Percentiles rank a stretch among this genome's conserved stretches.
These are phyloP conservation scores for Pezicula neosporulosa DNA, from an alignment of 2,329 filamentous ascomycete species.

Conservation along the genomic window DNA sequence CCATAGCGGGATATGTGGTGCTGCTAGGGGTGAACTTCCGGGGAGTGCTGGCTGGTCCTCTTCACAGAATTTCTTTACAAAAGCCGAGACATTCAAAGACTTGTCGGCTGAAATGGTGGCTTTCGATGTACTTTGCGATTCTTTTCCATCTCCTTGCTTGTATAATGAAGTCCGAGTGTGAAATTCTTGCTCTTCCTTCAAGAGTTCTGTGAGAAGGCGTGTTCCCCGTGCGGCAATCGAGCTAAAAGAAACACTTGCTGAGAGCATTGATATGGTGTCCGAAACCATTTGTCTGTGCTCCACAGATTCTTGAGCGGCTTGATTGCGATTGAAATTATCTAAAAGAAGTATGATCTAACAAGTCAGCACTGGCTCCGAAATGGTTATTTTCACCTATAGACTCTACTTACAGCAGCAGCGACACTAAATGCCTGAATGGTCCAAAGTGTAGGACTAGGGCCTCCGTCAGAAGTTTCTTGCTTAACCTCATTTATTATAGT, in stretches of 20 bases:
- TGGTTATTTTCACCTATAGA: neutral
- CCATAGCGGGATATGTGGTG: constrained; percentile 10
- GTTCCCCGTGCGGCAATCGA: constrained; percentile 35
- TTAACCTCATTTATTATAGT: constrained; percentile 17
- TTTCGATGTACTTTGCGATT: constrained; percentile 1
- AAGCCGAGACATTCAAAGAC: constrained; percentile 24
- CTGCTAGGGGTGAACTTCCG: constrained; percentile 8
- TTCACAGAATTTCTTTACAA: constrained; percentile 27
- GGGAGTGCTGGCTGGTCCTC: constrained; percentile 7
- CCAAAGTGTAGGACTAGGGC: constrained; percentile 13
- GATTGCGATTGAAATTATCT: constrained; percentile 26
- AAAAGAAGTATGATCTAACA: constrained; percentile 25
- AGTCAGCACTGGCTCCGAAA: neutral
- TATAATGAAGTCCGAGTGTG: constrained; percentile 1
- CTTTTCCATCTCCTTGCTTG: neutral
- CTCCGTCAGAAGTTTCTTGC: constrained; percentile 9
- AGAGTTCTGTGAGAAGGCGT: constrained; percentile 31
- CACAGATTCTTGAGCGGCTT: constrained; percentile 20
- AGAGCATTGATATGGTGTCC: constrained; percentile 29
- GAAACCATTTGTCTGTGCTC: constrained; percentile 30
- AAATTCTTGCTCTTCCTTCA: constrained; percentile 18
- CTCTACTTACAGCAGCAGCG: constrained; percentile 11
- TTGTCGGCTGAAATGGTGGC: constrained; percentile 5
- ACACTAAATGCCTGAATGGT: constrained; percentile 16
- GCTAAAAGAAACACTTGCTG: constrained; percentile 29